These are phyloP conservation scores for Carex pumila DNA, from an alignment of 176 grass and related monocot species.

Conservation along the genomic window DNA sequence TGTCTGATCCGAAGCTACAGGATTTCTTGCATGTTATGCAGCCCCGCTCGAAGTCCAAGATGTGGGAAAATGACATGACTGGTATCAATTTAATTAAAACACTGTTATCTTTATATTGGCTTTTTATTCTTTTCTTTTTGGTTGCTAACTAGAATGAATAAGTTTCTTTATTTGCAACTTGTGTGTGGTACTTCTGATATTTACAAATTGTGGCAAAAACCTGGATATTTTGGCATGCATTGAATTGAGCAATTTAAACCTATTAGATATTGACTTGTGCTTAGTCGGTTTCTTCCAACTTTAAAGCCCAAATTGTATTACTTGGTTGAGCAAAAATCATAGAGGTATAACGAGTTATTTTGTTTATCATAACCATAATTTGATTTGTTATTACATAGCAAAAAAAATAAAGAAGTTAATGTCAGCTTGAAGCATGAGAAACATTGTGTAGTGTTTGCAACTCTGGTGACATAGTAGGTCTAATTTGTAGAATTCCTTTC, in stretches of 20 bases:
- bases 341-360: neutral
- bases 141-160: neutral
- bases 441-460: neutral
- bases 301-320: neutral
- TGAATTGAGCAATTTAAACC: neutral
- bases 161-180: neutral
- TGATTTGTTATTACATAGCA: neutral
- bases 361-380: neutral
- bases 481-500: neutral
- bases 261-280: neutral
- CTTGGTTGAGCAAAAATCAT: neutral
- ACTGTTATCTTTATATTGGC: neutral
- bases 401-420: neutral
- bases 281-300: neutral
- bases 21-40: conserved; percentile 96
- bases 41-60: conserved; percentile 68
- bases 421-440: neutral
- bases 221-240: neutral
- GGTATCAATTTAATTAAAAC: conserved; percentile 15
- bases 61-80: conserved; percentile 80
- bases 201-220: neutral
- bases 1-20: conserved; percentile 53
- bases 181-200: neutral
- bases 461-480: neutral
- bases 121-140: neutral